These are phyloP conservation scores for Gaultheria prostrata DNA, from an alignment of 148 eudicot genomes.

Conservation along the genomic window DNA sequence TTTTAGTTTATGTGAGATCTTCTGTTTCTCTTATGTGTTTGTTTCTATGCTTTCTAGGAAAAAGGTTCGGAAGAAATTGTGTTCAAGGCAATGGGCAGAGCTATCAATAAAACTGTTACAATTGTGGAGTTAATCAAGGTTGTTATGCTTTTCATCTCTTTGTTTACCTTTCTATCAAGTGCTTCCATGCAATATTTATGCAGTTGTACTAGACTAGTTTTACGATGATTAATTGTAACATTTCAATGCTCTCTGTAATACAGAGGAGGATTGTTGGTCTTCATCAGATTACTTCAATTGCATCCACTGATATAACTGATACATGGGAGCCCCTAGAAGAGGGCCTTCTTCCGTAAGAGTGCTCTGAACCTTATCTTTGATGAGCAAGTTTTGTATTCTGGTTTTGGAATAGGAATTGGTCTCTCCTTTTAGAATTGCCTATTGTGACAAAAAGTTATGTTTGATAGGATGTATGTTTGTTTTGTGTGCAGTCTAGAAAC, in stretches of 20 bases:
- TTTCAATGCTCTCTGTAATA: constrained; percentile 12
- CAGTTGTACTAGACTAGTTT: background rate
- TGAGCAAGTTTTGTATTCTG: background rate
- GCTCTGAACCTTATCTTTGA: background rate
- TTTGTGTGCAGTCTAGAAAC: constrained; percentile 71
- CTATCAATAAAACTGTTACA: constrained; percentile 94
- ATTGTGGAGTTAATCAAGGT: constrained; percentile 99
- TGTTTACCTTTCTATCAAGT: background rate
- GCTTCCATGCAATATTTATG: background rate
- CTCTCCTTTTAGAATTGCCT: background rate
- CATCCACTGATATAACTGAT: constrained; percentile 90
- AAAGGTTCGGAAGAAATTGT: constrained; percentile 75
- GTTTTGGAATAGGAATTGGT: background rate
- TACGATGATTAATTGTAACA: constrained; percentile 3
- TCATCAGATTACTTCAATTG: constrained; percentile 86
- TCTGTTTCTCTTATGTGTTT: background rate
- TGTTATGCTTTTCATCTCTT: background rate
- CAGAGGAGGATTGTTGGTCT: constrained; percentile 98
- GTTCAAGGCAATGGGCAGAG: constrained; percentile 99
- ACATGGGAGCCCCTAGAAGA: constrained; percentile 98
- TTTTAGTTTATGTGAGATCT: background rate
- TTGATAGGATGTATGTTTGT: background rate
- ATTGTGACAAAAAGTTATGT: background rate
- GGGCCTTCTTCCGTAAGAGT: constrained; percentile 89
- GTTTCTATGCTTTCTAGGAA: constrained; percentile 47